Conservation (phyloP, 2,329 filamentous ascomycete species). For the Stemphylium vesicarium region DNA sequence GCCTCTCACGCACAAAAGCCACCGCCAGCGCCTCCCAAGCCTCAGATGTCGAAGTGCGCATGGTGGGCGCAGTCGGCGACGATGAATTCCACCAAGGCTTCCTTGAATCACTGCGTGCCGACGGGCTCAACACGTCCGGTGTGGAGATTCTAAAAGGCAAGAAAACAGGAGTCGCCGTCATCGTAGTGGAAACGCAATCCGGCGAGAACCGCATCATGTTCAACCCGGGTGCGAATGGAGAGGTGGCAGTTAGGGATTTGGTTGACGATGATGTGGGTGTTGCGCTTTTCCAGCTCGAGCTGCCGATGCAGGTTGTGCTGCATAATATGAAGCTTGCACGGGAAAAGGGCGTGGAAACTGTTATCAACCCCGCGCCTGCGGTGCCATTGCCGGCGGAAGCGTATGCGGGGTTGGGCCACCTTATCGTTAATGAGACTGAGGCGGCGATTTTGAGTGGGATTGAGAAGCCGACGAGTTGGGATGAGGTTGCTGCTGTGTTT, state of each 20-base stretch:
- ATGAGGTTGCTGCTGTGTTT: conserved; percentile 58
- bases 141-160: conserved; percentile 51
- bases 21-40: conserved; percentile 30
- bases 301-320: conserved; percentile 51
- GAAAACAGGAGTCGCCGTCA: conserved; percentile 57
- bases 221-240: conserved; percentile 55
- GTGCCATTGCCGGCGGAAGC: conserved; percentile 69
- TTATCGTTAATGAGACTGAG: conserved; percentile 92
- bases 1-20: conserved; percentile 68
- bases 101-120: conserved; percentile 51
- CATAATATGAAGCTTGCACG: conserved; percentile 47
- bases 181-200: conserved; percentile 55
- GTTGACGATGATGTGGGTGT: conserved; percentile 51
- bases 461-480: conserved; percentile 41
- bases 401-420: conserved; percentile 73
- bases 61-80: conserved; percentile 58
- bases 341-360: conserved; percentile 56
- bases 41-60: conserved; percentile 52
- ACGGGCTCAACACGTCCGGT: conserved; percentile 52
- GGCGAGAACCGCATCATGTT: conserved; percentile 60
- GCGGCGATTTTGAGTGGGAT: conserved; percentile 72
- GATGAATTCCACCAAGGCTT: conserved; percentile 52
- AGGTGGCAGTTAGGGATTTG: conserved; percentile 46
- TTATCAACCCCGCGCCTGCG: conserved; percentile 84
- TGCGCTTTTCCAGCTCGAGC: conserved; percentile 56